Evolutionary conservation across 2,329 filamentous ascomycete species (phyloP), one percentile per base, ranked within the genome.

Genomic region (Colletotrichum salicis): DNA sequence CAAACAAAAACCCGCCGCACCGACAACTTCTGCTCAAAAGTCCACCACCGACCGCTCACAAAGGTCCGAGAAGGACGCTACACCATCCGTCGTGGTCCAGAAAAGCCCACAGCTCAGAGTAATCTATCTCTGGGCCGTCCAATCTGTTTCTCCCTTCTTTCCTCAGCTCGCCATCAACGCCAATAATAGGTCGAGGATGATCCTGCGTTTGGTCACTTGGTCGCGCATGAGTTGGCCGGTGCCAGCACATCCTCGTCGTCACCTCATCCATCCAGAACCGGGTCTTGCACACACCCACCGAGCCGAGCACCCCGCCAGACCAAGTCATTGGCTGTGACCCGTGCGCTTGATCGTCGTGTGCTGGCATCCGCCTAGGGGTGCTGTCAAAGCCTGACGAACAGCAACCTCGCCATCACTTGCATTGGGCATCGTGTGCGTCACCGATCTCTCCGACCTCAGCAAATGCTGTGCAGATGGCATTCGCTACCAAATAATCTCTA

Each of bases 181-280:
- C 31, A 54, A 63, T 52, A 22, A 56, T 45, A 58, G 57, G 52
- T 45, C 31, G 19, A 67, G 29, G 29, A 62, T 64, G n/a, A 54
- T 57, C 56, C 62, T 66, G 22, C 19, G 41, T 29, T 8, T 33
- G 29, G 59, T 61, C 65, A 55, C 15, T 65, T 72, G 60, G 67
- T 52, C 63, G 51, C 73, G 76, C 75, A 76, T 76, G 75, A 74
- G 74, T 60, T 74, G 69, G 73, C 70, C 70, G 70, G 56, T 78
- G 76, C 74, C 76, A 78, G 69, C 77, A 73, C 77, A 78, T 75
- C 75, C 67, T 72, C 72, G 73, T 70, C 67, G 70, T 63, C 67
- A 58, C 70, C 71, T 67, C 69, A 61, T 71, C 52, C 48, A 64
- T 71, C 41, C 48, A 64, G 61, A 48, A 73, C 70, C 74, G 67